phyloP scores from a whole-genome alignment of 2,329 filamentous ascomycete species.

The Talaromyces marneffei region DNA sequence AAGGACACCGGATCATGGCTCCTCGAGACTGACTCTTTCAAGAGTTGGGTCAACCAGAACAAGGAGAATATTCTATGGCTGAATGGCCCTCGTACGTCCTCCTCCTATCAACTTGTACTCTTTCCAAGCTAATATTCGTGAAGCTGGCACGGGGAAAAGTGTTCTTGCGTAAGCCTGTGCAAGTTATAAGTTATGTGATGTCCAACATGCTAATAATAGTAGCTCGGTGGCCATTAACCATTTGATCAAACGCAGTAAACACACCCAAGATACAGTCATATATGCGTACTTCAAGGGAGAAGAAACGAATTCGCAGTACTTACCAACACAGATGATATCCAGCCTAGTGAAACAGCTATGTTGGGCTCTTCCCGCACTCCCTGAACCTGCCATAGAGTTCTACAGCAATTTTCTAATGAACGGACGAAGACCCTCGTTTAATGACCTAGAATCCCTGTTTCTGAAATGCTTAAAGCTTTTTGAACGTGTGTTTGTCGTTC shows the following conservation, averaged over 20 bases:
- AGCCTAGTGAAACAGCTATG: conserved; percentile 15
- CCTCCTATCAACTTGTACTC: not conserved
- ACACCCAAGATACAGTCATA: not conserved
- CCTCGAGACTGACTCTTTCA: not conserved
- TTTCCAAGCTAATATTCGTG: not conserved
- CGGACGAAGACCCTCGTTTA: conserved; percentile 2
- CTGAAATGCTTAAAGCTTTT: conserved; percentile 3
- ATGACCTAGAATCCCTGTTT: conserved; percentile 7
- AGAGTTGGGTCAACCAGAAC: not conserved
- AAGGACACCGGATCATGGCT: conserved; percentile 12
- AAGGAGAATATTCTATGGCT: conserved; percentile 3
- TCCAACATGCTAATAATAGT: not conserved
- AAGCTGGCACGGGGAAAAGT: conserved; percentile 15
- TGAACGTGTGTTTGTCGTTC: conserved; percentile 2
- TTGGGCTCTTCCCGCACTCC: conserved; percentile 3
- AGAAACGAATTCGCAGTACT: not conserved
- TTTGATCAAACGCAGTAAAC: not conserved
- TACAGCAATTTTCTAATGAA: conserved; percentile 1
- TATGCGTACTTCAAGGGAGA: conserved; percentile 13
- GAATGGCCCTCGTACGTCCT: conserved; percentile 8
- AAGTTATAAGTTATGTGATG: not conserved
- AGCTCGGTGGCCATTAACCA: conserved; percentile 14
- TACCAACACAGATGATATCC: conserved; percentile 2
- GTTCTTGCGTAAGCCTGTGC: conserved; percentile 11
- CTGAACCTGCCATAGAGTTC: not conserved